Conservation (phyloP, 257 asterid species). For the Solanum virginianum region DNA sequence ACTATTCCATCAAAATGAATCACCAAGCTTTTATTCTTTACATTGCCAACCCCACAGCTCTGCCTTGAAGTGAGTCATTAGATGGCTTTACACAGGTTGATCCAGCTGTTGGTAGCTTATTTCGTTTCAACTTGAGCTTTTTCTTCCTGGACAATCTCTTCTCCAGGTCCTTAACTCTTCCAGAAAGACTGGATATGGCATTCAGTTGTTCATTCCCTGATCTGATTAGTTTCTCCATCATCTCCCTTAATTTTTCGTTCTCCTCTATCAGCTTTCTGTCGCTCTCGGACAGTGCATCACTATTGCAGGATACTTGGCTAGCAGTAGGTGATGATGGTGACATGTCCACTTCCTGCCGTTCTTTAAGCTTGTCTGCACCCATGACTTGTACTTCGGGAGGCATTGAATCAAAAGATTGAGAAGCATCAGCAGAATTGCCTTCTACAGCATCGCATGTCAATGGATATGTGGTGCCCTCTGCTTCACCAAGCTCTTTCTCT, state of each 20-base stretch:
- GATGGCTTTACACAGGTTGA: conserved; percentile 1
- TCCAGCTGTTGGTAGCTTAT: background rate
- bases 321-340: background rate
- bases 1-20: background rate
- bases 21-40: background rate
- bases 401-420: background rate
- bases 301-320: background rate
- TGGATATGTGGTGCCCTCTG: background rate
- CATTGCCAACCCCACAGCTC: conserved; percentile 4
- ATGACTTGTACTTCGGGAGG: background rate
- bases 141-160: conserved; percentile 36
- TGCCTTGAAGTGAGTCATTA: background rate
- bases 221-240: conserved; percentile 46
- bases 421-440: background rate
- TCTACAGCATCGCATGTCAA: background rate
- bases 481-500: background rate
- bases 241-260: conserved; percentile 43
- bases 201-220: conserved; percentile 43
- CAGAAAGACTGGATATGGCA: conserved; percentile 43
- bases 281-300: conserved; percentile 6
- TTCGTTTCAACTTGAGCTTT: conserved; percentile 28
- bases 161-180: conserved; percentile 54
- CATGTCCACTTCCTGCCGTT: background rate
- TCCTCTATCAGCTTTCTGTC: conserved; percentile 38
- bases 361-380: too few species aligned